Percentiles rank a stretch among this genome's conserved stretches.
Evolutionary conservation across 805 yeast genomes (phyloP).

Genomic region (Schizosaccharomyces cryophilus): DNA sequence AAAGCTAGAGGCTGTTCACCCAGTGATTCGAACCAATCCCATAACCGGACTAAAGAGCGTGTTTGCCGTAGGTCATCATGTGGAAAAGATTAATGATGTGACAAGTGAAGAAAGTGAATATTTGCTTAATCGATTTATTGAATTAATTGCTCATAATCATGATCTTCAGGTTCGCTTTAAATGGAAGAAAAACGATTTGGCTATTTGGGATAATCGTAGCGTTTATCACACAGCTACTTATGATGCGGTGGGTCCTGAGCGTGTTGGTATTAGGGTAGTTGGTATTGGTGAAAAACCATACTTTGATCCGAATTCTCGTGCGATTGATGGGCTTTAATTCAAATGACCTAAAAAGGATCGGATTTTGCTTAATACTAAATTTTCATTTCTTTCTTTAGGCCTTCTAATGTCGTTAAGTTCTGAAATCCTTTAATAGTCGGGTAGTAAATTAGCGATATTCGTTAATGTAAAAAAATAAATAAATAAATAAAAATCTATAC

Average conservation of each 20-base stretch:
- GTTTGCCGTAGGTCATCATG: neutral
- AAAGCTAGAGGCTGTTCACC: too few relatives aligned
- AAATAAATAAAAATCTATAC: too few relatives aligned
- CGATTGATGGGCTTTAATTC: too few relatives aligned
- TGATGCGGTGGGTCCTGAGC: constrained; percentile 13
- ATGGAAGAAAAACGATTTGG: constrained; percentile 50
- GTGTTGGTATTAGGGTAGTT: constrained; percentile 13
- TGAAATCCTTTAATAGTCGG: too few relatives aligned
- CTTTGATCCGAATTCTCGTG: constrained; percentile 7
- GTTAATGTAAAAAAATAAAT: too few relatives aligned
- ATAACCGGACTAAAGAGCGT: too few relatives aligned
- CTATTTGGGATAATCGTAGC: constrained; percentile 59
- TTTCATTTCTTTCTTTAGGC: too few relatives aligned
- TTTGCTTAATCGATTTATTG: neutral
- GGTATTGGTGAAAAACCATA: constrained; percentile 14
- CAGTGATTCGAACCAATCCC: too few relatives aligned
- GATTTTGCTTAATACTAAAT: too few relatives aligned
- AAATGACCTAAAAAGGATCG: too few relatives aligned
- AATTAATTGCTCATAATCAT: neutral
- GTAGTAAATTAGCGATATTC: too few relatives aligned
- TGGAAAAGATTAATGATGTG: neutral
- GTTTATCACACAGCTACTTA: constrained; percentile 42
- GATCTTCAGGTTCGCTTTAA: constrained; percentile 25
- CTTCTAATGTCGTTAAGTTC: too few relatives aligned
- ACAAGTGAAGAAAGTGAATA: neutral